These are phyloP conservation scores for Phlebiopsis gigantea DNA, from an alignment of 768 basidiomycete species.

Conservation along the genomic window DNA sequence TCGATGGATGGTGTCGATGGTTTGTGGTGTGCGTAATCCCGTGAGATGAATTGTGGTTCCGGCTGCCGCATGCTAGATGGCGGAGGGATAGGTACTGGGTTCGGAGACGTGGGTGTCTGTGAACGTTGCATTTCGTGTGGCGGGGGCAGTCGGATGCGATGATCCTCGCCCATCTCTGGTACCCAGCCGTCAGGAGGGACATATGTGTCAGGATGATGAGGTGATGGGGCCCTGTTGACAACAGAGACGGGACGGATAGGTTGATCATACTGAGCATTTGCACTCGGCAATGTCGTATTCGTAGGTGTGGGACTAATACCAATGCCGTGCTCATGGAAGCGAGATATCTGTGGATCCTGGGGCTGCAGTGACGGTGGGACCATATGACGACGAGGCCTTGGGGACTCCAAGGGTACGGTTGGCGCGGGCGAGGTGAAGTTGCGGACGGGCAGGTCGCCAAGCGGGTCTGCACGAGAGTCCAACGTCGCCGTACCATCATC, in stretches of 20 bases:
- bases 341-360: constrained; percentile 19
- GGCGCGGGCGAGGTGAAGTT: constrained; percentile 8
- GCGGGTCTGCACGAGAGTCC: background rate
- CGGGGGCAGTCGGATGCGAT: constrained; percentile 15
- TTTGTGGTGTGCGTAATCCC: constrained; percentile 15
- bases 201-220: constrained; percentile 13
- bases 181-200: constrained; percentile 23
- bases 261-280: background rate
- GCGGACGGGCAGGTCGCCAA: constrained; percentile 5
- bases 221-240: constrained; percentile 15
- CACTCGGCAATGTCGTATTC: background rate
- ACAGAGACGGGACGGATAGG: constrained; percentile 10
- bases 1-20: constrained; percentile 15
- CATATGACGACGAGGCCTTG: constrained; percentile 7
- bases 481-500: background rate
- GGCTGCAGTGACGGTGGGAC: background rate
- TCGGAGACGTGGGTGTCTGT: background rate
- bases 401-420: constrained; percentile 1
- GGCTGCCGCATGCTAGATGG: constrained; percentile 5
- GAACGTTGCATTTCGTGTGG: constrained; percentile 13
- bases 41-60: background rate
- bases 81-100: constrained; percentile 12
- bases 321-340: constrained; percentile 21
- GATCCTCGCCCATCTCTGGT: constrained; percentile 16
- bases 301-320: constrained; percentile 14